Evolutionary conservation across 495 filamentous ascomycete species (phyloP), one percentile per base, ranked within the genome.

Genomic region (Penicillium goetzii): DNA sequence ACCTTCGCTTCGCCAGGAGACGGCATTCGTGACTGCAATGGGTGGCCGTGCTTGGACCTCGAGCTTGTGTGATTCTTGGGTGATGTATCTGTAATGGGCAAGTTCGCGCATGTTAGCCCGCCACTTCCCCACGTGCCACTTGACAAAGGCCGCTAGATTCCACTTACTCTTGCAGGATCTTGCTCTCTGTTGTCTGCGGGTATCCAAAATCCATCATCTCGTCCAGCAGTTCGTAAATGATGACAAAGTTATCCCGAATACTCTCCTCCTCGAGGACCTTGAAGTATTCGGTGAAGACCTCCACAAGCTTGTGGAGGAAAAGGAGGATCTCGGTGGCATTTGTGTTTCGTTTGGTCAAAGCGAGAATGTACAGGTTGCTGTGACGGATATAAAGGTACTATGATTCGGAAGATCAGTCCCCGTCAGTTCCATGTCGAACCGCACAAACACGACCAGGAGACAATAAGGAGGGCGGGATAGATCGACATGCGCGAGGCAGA

Each of bases 171-270:
- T 98, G 96, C 63, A 99, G 81, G 74, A 99, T 99, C 85, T 99
- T 99, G 79, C 86, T 92, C 78, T 99, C 96, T 57, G 96, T 99
- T 23, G 96, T 99, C 78, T 99, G 96, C 19, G 96, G 96, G 76
- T 99, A 97, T 54, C 96, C 96, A 80, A 98, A 99, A 76, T 99
- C 96, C 96, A 99, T 99, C 96, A 99, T 99, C 81, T 99, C 96
- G 75, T 99, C 96, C 65, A 99, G 86, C 58, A 99, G 79, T 79
- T 99, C 96, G 82, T 99, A 99, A 71, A 99, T 99, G 71, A 99
- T 86, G 76, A 99, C 96, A 69, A 98, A 99, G 82, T 99, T 99
- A 80, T 99, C 96, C 59, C 96, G 90, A 74, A 99, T 99, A 75
- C 92, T 96, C 78, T 99, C 96, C 77, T 99, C 96, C 76, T 99